A percentile compares a stretch with the other conserved stretches of the same genome.
Conservation (phyloP, 192 early-diverging fungal species). For the Pecoramyces ruminantium region DNA sequence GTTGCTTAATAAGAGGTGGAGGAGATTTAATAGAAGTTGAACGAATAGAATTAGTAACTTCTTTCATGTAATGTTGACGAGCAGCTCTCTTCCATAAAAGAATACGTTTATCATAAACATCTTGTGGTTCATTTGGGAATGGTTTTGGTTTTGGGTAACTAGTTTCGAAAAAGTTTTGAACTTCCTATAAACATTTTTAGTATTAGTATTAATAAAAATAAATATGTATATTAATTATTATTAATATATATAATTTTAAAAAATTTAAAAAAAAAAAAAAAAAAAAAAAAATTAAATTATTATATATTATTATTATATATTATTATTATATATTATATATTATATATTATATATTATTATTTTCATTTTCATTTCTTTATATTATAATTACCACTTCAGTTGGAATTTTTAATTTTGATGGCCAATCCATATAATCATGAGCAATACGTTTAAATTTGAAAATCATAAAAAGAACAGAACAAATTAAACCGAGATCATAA, state of each 20-base stretch:
- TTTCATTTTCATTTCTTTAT: too few relatives aligned
- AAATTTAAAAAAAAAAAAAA: too few relatives aligned
- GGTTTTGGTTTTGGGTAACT: neutral
- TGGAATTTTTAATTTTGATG: slow-evolving; percentile 9
- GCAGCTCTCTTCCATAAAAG: slow-evolving; percentile 17
- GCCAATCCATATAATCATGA: slow-evolving; percentile 13
- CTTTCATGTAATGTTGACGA: slow-evolving; percentile 11
- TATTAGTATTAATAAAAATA: too few relatives aligned
- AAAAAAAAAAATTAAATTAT: too few relatives aligned
- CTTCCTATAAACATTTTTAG: slow-evolving; percentile 4
- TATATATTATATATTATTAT: too few relatives aligned
- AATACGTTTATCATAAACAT: slow-evolving; percentile 3
- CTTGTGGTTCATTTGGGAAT: neutral
- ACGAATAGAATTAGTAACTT: neutral
- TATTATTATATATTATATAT: too few relatives aligned
- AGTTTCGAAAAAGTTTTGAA: neutral
- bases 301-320: too few relatives aligned
- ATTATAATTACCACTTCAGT: slow-evolving; percentile 9
- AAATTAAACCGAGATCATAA: slow-evolving; percentile 4
- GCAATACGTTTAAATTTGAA: slow-evolving; percentile 9
- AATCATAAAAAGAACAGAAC: slow-evolving; percentile 10
- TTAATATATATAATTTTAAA: too few relatives aligned
- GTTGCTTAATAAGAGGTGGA: slow-evolving; percentile 7
- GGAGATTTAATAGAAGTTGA: neutral
- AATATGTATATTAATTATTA: too few relatives aligned